A percentile compares a stretch with the other conserved stretches of the same genome.
phyloP scores from a whole-genome alignment of 106 monocot genomes.

The Allium sativum region DNA sequence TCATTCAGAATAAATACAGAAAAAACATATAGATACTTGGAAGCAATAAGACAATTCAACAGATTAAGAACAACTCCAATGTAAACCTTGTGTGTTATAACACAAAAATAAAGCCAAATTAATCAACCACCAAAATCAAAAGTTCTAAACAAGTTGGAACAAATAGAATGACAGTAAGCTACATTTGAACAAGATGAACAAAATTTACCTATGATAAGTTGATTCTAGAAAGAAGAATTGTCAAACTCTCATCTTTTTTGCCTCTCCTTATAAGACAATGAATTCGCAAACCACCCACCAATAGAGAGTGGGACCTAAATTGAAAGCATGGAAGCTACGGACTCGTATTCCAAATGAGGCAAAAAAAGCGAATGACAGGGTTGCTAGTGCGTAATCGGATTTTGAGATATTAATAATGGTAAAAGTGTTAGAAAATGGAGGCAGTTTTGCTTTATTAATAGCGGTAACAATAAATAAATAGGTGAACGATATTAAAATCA shows the following conservation, averaged over 20 bases:
- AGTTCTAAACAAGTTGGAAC: too few relatives aligned
- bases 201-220: neutral
- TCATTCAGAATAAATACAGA: neutral
- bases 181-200: neutral
- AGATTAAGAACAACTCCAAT: neutral
- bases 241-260: neutral
- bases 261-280: slow-evolving; percentile 5
- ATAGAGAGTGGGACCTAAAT: slow-evolving; percentile 2
- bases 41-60: neutral
- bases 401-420: slow-evolving; percentile 8
- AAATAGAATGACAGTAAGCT: neutral
- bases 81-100: neutral
- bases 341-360: slow-evolving; percentile 7
- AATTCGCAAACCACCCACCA: slow-evolving; percentile 7
- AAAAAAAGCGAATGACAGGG: neutral
- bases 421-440: neutral
- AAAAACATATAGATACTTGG: neutral
- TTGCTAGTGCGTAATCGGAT: neutral
- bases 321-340: slow-evolving; percentile 3
- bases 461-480: neutral
- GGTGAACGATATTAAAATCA: slow-evolving; percentile 1
- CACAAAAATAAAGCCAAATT: neutral
- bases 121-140: neutral
- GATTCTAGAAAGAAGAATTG: slow-evolving; percentile 1
- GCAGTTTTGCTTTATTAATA: neutral